Conservation (phyloP, 148 eudicot genomes). For the Cornus controversa region DNA sequence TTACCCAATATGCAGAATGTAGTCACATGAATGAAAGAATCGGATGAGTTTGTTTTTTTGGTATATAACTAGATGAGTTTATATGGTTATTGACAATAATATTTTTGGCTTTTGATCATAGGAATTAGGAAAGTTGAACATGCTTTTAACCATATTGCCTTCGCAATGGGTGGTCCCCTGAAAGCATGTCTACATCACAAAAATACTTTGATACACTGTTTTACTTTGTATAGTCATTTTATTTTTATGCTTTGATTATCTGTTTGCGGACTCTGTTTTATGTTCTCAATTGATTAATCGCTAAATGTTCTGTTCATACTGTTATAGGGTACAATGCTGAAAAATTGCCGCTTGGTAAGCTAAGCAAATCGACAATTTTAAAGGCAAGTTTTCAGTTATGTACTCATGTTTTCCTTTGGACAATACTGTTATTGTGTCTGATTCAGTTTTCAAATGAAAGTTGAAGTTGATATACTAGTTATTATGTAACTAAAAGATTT, state of each 20-base stretch:
- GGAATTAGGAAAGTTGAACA: neutral
- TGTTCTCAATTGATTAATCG: neutral
- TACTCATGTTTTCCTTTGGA: slow-evolving; percentile 11
- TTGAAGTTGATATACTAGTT: neutral
- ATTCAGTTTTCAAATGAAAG: too few relatives aligned
- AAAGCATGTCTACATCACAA: neutral
- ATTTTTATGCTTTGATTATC: neutral
- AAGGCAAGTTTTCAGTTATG: slow-evolving; percentile 47
- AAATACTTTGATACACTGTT: neutral
- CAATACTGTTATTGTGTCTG: neutral
- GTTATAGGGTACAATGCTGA: slow-evolving; percentile 92
- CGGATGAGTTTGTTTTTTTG: neutral
- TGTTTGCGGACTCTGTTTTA: neutral
- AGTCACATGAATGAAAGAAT: neutral
- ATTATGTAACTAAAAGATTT: too few relatives aligned
- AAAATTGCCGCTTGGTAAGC: slow-evolving; percentile 91
- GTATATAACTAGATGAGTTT: too few relatives aligned
- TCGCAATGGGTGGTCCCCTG: neutral
- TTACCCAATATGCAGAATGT: neutral
- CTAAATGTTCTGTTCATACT: neutral
- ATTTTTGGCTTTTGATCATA: neutral
- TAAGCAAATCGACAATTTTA: slow-evolving; percentile 87
- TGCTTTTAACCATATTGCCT: neutral
- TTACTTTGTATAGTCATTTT: neutral
- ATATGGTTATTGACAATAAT: too few relatives aligned